A percentile compares a stretch with the other conserved stretches of the same genome.
These are phyloP conservation scores for Backusella tarrabulga DNA, from an alignment of 192 early-diverging fungal genomes.

Conservation along the genomic window DNA sequence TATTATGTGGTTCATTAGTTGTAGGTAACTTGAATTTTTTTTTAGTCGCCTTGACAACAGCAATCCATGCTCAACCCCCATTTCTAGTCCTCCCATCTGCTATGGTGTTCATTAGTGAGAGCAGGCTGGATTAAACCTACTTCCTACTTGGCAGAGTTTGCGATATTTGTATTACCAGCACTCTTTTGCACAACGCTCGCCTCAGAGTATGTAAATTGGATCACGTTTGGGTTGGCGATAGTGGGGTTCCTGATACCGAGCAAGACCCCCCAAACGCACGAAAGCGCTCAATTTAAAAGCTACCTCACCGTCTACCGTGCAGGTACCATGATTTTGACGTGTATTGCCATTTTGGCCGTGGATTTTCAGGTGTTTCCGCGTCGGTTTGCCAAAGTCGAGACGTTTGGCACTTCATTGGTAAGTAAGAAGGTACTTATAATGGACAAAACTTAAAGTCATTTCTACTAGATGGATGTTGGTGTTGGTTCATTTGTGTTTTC, in stretches of 20 bases:
- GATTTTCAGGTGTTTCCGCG: slow-evolving; percentile 93
- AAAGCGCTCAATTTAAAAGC: slow-evolving; percentile 21
- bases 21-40: slow-evolving; percentile 28
- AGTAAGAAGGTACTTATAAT: background rate
- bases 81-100: slow-evolving; percentile 2
- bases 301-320: slow-evolving; percentile 76
- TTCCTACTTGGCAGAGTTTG: slow-evolving; percentile 11
- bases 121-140: background rate
- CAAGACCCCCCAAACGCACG: background rate
- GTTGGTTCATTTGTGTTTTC: slow-evolving; percentile 95
- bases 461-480: slow-evolving; percentile 85
- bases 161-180: slow-evolving; percentile 18
- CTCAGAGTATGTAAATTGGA: slow-evolving; percentile 16
- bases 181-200: slow-evolving; percentile 17
- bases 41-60: background rate
- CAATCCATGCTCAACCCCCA: background rate
- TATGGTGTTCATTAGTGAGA: slow-evolving; percentile 18
- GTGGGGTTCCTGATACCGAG: slow-evolving; percentile 1
- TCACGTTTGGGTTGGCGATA: slow-evolving; percentile 1
- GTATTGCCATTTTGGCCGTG: slow-evolving; percentile 88
- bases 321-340: slow-evolving; percentile 75
- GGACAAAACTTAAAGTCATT: background rate
- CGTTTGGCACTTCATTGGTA: slow-evolving; percentile 85
- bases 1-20: slow-evolving; percentile 39
- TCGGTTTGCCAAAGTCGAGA: slow-evolving; percentile 88